Conservation (phyloP, 2,329 filamentous ascomycete genomes). For the Aspergillus fructus region DNA sequence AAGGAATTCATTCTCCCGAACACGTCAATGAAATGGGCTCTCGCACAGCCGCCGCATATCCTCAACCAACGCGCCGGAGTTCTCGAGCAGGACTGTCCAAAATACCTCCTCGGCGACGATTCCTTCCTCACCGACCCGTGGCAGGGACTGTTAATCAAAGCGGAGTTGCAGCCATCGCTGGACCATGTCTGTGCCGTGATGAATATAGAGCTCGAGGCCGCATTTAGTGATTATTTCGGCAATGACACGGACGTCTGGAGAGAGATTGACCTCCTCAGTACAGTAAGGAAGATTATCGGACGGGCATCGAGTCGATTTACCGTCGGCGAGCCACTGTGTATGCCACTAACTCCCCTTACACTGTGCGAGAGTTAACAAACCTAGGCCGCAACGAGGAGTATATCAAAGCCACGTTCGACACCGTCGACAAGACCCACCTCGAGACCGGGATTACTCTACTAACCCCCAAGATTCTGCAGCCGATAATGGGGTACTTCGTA, state of each 20-base stretch:
- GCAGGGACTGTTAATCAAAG: conserved; percentile 23
- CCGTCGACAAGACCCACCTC: background rate
- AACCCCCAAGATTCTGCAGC: conserved; percentile 32
- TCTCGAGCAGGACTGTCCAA: conserved; percentile 24
- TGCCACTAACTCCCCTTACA: conserved; percentile 9
- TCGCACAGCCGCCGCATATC: conserved; percentile 40
- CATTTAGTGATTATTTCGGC: conserved; percentile 25
- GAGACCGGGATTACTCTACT: conserved; percentile 33
- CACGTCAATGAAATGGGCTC: conserved; percentile 41
- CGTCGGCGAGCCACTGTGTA: conserved; percentile 32
- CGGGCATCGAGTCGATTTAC: conserved; percentile 28
- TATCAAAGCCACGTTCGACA: background rate
- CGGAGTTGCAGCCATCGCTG: conserved; percentile 20
- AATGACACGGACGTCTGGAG: conserved; percentile 24
- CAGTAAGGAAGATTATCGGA: conserved; percentile 24
- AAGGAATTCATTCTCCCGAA: conserved; percentile 46
- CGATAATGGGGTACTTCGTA: conserved; percentile 30
- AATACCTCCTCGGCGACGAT: conserved; percentile 39
- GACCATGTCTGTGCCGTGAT: conserved; percentile 14
- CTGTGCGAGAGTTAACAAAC: background rate
- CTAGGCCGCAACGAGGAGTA: conserved; percentile 9
- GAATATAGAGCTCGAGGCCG: conserved; percentile 24
- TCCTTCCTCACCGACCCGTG: conserved; percentile 37
- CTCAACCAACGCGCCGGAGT: conserved; percentile 39
- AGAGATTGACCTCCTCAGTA: conserved; percentile 23